These are phyloP conservation scores for Trichoderma asperellum DNA, from an alignment of 2,329 filamentous ascomycete species.

Conservation along the genomic window DNA sequence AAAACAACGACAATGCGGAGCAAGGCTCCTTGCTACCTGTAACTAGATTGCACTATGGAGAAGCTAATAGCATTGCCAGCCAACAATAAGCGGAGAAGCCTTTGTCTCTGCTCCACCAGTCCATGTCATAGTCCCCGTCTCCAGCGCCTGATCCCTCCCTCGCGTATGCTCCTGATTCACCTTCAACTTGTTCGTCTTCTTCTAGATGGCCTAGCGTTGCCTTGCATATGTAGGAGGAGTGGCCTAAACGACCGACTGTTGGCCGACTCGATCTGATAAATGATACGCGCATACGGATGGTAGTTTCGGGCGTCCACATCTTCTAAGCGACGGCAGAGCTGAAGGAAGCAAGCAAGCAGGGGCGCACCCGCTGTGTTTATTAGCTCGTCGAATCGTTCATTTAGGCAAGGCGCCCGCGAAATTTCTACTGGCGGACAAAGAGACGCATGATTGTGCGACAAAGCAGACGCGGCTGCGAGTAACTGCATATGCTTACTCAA, in stretches of 20 bases:
- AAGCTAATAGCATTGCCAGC: slow-evolving; percentile 1
- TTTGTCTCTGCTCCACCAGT: slow-evolving; percentile 9
- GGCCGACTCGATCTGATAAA: slow-evolving; percentile 16
- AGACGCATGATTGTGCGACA: slow-evolving; percentile 8
- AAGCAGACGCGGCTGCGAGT: background rate
- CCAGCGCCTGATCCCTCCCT: slow-evolving; percentile 16
- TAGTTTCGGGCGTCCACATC: background rate
- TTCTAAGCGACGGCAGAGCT: background rate
- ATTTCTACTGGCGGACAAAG: background rate
- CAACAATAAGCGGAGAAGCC: background rate
- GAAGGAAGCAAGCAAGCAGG: slow-evolving; percentile 5
- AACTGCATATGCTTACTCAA: slow-evolving; percentile 21
- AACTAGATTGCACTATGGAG: background rate
- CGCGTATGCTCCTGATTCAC: background rate
- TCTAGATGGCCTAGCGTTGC: background rate
- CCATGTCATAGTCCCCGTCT: slow-evolving; percentile 3
- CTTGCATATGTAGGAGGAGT: background rate
- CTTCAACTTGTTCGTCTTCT: background rate
- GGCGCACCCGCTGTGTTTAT: background rate
- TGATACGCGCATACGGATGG: background rate
- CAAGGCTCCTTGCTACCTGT: background rate
- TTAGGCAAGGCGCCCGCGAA: background rate
- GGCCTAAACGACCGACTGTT: slow-evolving; percentile 13
- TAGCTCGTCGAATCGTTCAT: background rate
- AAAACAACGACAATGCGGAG: background rate